These are phyloP conservation scores for Magnaporthiopsis incrustans DNA, from an alignment of 2,329 filamentous ascomycete genomes.

Conservation along the genomic window DNA sequence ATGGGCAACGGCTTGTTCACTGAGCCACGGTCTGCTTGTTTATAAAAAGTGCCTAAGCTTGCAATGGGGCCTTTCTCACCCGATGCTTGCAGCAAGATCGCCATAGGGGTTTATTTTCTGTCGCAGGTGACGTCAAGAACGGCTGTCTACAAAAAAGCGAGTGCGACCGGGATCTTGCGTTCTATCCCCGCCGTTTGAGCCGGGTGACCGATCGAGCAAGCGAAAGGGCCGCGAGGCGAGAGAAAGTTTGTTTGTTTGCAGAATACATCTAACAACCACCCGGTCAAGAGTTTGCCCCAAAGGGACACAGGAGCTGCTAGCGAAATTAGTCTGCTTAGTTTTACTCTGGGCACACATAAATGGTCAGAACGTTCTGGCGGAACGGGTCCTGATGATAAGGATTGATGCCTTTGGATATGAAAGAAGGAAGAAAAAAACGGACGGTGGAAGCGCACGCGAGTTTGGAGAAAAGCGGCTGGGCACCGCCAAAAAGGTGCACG, in stretches of 20 bases:
- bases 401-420: conserved; percentile 57
- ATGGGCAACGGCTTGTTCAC: too few relatives aligned
- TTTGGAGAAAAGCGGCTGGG: conserved; percentile 15
- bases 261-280: conserved; percentile 93
- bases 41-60: background rate
- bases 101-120: background rate
- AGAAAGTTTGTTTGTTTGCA: conserved; percentile 68
- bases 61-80: background rate
- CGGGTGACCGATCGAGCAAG: background rate
- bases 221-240: background rate
- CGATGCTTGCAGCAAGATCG: background rate
- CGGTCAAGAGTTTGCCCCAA: conserved; percentile 45
- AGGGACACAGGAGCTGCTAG: conserved; percentile 80
- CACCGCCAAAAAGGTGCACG: background rate
- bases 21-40: background rate
- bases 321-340: conserved; percentile 82
- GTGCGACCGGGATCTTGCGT: background rate
- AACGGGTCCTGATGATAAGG: conserved; percentile 91
- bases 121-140: background rate
- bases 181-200: background rate
- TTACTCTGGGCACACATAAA: conserved; percentile 83
- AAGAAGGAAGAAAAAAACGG: conserved; percentile 25
- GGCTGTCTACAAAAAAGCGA: background rate
- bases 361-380: conserved; percentile 78
- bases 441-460: conserved; percentile 14